Conservation (phyloP, 768 basidiomycete species). For the Kwoniella dendrophila region DNA sequence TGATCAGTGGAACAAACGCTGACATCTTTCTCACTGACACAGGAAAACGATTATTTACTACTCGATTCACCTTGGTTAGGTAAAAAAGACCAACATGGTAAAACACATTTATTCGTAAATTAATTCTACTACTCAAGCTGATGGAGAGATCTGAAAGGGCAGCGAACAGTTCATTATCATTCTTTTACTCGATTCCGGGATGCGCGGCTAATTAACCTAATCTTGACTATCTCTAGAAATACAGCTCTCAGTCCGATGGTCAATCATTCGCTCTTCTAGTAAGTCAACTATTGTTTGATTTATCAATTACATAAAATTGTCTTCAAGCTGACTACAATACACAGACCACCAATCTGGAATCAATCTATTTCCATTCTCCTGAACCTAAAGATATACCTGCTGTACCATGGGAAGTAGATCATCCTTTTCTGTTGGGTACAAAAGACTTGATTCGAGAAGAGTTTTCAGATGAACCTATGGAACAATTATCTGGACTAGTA, state of each 20-base stretch:
- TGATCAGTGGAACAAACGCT: slow-evolving; percentile 1
- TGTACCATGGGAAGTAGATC: slow-evolving; percentile 11
- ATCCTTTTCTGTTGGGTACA: slow-evolving; percentile 1
- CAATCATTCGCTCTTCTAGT: slow-evolving; percentile 41
- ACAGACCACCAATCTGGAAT: slow-evolving; percentile 14
- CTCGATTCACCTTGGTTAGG: slow-evolving; percentile 27
- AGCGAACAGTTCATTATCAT: too few species aligned
- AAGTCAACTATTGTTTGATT: not conserved
- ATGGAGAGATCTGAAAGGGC: not conserved
- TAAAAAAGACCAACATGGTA: slow-evolving; percentile 18
- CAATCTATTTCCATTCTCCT: slow-evolving; percentile 3
- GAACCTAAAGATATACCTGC: slow-evolving; percentile 3
- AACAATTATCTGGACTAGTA: slow-evolving; percentile 23
- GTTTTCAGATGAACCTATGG: slow-evolving; percentile 24
- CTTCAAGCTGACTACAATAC: not conserved
- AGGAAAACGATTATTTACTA: slow-evolving; percentile 31
- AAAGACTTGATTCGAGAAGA: slow-evolving; percentile 10
- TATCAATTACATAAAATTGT: not conserved
- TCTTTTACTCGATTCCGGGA: not conserved
- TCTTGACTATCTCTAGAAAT: slow-evolving; percentile 28
- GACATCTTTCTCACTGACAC: not conserved
- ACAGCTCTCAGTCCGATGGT: slow-evolving; percentile 28
- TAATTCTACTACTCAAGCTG: not conserved
- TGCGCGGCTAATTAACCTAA: not conserved
- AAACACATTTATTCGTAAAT: slow-evolving; percentile 19